Evolutionary conservation across 2,329 filamentous ascomycete species (phyloP).

Genomic region (Aspergillus calidoustus): DNA sequence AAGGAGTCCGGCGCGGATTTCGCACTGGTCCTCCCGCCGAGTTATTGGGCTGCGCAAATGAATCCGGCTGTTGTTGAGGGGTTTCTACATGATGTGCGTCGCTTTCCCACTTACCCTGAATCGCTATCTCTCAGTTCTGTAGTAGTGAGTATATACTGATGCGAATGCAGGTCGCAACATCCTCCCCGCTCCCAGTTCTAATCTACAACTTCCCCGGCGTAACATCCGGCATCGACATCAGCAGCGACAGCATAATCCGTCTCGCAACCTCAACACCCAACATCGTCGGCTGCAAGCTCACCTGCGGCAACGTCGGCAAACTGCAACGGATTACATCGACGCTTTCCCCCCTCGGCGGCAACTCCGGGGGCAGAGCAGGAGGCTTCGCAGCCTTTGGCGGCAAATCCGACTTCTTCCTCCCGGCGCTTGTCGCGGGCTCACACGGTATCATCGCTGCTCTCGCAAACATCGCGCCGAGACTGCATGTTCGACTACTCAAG

Average conservation of each 20-base stretch:
- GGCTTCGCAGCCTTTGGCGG: conserved; percentile 73
- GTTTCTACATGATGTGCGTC: conserved; percentile 62
- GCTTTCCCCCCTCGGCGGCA: conserved; percentile 57
- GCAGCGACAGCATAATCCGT: conserved; percentile 60
- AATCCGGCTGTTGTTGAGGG: conserved; percentile 58
- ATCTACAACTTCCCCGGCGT: conserved; percentile 70
- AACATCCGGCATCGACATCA: conserved; percentile 60
- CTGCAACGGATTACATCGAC: conserved; percentile 60
- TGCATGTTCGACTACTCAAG: conserved; percentile 47
- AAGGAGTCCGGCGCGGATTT: conserved; percentile 69
- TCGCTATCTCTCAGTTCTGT: too few species aligned
- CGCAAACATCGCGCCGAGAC: conserved; percentile 71
- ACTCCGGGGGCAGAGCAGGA: conserved; percentile 22
- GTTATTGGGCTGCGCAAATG: conserved; percentile 71
- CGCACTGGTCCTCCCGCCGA: conserved; percentile 71
- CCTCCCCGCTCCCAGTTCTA: conserved; percentile 44
- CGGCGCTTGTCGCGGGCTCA: conserved; percentile 70
- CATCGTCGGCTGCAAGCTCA: conserved; percentile 67
- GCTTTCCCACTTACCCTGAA: too few species aligned
- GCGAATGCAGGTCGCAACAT: not conserved
- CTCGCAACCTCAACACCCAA: conserved; percentile 57
- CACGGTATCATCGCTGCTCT: conserved; percentile 73
- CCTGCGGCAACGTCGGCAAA: conserved; percentile 68
- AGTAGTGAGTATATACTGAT: too few species aligned
- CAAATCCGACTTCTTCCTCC: conserved; percentile 74